Conservation (phyloP, 257 asterid species). For the Buddleja alternifolia region DNA sequence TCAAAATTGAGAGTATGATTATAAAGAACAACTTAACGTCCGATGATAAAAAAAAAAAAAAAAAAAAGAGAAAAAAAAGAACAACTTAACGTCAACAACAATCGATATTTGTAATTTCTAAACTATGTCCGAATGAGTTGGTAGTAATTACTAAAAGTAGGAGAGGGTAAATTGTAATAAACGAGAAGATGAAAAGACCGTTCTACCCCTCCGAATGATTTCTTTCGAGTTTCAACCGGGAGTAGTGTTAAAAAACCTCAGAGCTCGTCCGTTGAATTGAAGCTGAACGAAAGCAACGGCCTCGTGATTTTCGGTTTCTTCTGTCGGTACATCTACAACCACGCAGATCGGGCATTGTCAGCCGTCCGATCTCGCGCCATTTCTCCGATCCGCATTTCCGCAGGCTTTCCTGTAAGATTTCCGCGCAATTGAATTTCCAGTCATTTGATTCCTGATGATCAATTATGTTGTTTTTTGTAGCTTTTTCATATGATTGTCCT, state of each 20-base stretch:
- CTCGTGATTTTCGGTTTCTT: conserved; percentile 26
- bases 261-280: conserved; percentile 21
- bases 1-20: too few relatives aligned
- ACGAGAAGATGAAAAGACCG: conserved; percentile 21
- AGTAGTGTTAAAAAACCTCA: conserved; percentile 26
- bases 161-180: too few relatives aligned
- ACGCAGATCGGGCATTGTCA: conserved; percentile 46
- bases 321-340: conserved; percentile 32
- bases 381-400: conserved; percentile 40
- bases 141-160: too few relatives aligned
- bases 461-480: conserved; percentile 23
- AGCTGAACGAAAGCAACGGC: conserved; percentile 39
- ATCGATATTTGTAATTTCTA: too few relatives aligned
- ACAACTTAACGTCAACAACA: too few relatives aligned
- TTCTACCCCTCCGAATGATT: conserved; percentile 28
- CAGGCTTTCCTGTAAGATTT: conserved; percentile 30
- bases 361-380: conserved; percentile 50
- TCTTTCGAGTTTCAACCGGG: not conserved
- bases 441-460: conserved; percentile 12
- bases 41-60: too few relatives aligned
- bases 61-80: too few relatives aligned
- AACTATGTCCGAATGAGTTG: too few relatives aligned
- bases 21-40: too few relatives aligned
- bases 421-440: not conserved
- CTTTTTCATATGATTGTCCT: conserved; percentile 7